Conservation (phyloP, 768 basidiomycete genomes). For the Lactarius trivialis region DNA sequence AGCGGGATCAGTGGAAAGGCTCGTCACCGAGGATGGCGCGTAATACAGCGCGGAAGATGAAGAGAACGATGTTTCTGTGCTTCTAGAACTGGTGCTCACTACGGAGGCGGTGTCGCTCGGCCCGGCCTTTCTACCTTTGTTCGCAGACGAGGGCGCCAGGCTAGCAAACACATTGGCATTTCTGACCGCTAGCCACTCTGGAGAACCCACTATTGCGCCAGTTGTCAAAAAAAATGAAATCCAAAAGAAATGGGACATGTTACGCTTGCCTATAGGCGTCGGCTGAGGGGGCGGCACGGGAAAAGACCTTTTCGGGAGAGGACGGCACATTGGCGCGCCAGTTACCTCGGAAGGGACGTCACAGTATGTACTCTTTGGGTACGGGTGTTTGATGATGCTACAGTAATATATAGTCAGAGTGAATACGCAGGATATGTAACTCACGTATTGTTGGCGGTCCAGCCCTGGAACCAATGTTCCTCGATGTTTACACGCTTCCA, state of each 20-base stretch:
- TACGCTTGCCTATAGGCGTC: conserved; percentile 29
- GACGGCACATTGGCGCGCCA: conserved; percentile 36
- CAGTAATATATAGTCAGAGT: neutral
- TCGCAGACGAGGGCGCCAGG: neutral
- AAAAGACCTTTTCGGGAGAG: conserved; percentile 34
- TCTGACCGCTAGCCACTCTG: conserved; percentile 20
- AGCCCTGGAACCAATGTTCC: conserved; percentile 39
- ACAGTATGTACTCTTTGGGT: conserved; percentile 36
- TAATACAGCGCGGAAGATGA: neutral
- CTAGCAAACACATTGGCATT: neutral
- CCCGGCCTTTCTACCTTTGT: neutral
- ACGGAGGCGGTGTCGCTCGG: neutral
- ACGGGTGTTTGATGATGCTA: conserved; percentile 35
- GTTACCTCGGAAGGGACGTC: conserved; percentile 38
- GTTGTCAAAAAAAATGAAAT: neutral
- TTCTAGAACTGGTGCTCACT: neutral
- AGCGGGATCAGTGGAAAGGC: neutral
- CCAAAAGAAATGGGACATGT: neutral
- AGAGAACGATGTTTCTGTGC: neutral
- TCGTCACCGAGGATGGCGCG: neutral
- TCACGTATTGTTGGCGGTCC: conserved; percentile 30
- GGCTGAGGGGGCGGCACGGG: conserved; percentile 27
- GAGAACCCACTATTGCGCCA: conserved; percentile 16
- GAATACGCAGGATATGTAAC: conserved; percentile 11
- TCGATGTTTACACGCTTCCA: conserved; percentile 43